These are phyloP conservation scores for Ettlia oleoabundans DNA, from an alignment of 139 green algal genomes.

Conservation along the genomic window DNA sequence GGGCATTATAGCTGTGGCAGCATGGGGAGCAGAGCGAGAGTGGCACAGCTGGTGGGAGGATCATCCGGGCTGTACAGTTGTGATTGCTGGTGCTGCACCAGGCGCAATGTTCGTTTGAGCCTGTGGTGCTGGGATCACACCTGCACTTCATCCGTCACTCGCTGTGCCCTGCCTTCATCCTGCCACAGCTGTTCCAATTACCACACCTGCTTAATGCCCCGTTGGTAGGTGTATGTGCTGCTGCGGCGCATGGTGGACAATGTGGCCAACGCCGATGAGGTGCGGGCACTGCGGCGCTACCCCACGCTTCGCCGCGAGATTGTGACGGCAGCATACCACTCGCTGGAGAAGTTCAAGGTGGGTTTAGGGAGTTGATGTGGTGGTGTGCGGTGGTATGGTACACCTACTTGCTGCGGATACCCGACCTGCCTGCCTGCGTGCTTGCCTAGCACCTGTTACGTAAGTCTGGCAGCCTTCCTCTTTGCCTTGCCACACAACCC, in stretches of 20 bases:
- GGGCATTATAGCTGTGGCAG: no score
- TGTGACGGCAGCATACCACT: conserved; percentile 67
- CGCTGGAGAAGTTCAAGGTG: conserved; percentile 67
- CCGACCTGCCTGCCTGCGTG: no score
- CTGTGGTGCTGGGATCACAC: background rate
- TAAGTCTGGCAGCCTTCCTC: background rate
- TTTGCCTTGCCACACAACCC: no score
- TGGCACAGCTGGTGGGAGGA: background rate
- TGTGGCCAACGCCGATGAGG: conserved; percentile 57
- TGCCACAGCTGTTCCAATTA: no score
- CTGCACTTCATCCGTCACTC: background rate
- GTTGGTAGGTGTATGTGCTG: conserved; percentile 77
- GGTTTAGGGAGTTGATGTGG: background rate
- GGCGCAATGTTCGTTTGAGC: background rate
- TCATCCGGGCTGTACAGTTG: background rate
- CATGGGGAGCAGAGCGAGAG: no score
- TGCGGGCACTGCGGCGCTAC: conserved; percentile 74
- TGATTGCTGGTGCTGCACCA: background rate
- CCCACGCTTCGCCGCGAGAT: conserved; percentile 83
- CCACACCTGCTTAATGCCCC: no score
- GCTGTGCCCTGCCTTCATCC: background rate
- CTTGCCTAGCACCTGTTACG: no score
- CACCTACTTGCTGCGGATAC: no score
- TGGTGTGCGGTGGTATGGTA: background rate
- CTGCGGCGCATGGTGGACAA: conserved; percentile 84